Conservation (phyloP, 2,329 filamentous ascomycete genomes). For the Ophiosphaerella korrae region DNA sequence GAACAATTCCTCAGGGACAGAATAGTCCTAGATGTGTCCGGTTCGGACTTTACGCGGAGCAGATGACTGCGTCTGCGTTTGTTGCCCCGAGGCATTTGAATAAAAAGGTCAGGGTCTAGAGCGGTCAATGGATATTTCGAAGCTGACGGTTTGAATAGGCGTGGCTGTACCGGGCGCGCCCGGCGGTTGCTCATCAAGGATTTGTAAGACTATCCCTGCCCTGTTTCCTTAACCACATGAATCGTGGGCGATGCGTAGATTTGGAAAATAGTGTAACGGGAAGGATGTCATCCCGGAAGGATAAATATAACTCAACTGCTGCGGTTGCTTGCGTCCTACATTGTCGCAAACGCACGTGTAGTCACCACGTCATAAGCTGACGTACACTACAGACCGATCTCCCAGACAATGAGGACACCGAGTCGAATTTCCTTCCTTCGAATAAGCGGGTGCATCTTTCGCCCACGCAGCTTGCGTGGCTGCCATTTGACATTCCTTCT, state of each 20-base stretch:
- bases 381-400: conserved; percentile 37
- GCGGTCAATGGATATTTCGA: background rate
- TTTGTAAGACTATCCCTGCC: conserved; percentile 35
- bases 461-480: conserved; percentile 45
- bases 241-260: background rate
- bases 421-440: conserved; percentile 42
- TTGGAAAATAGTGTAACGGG: background rate
- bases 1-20: conserved; percentile 54
- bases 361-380: conserved; percentile 24
- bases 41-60: conserved; percentile 46
- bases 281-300: background rate
- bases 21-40: conserved; percentile 47
- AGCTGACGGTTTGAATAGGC: conserved; percentile 12
- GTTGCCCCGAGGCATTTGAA: conserved; percentile 45
- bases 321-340: background rate
- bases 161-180: conserved; percentile 44
- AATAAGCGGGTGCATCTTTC: conserved; percentile 46
- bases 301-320: background rate
- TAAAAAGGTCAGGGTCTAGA: conserved; percentile 30
- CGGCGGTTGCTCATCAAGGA: conserved; percentile 46
- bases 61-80: conserved; percentile 45
- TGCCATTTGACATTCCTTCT: conserved; percentile 42
- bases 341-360: background rate
- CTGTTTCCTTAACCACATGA: background rate
- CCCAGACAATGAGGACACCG: conserved; percentile 43